A percentile compares a stretch with the other conserved stretches of the same genome.
Conservation (phyloP, 306 rosid genomes). For the Luffa aegyptiaca region DNA sequence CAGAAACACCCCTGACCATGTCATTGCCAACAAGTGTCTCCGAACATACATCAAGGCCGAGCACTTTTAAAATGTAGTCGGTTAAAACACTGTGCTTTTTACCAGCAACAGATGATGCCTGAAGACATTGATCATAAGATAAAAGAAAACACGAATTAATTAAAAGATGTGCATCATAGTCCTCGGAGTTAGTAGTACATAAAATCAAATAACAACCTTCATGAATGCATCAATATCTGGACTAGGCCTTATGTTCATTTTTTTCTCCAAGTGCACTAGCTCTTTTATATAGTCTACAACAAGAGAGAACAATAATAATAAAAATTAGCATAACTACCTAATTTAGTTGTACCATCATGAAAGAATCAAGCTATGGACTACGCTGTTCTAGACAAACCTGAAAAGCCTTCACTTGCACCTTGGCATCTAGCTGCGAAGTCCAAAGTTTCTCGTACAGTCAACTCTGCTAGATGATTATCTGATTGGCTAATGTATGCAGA, state of each 20-base stretch:
- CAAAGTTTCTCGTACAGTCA: slow-evolving; percentile 81
- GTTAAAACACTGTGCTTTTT: slow-evolving; percentile 66
- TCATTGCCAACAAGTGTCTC: slow-evolving; percentile 79
- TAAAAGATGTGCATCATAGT: not conserved
- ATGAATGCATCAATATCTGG: slow-evolving; percentile 80
- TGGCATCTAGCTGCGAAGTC: slow-evolving; percentile 95
- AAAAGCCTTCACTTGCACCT: slow-evolving; percentile 67
- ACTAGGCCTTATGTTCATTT: slow-evolving; percentile 55
- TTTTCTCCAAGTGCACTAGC: slow-evolving; percentile 39
- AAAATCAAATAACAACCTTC: slow-evolving; percentile 45
- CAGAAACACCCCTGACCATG: slow-evolving; percentile 80
- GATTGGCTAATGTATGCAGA: slow-evolving; percentile 89
- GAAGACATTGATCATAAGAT: slow-evolving; percentile 16
- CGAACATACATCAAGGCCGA: slow-evolving; percentile 80
- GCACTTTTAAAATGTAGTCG: slow-evolving; percentile 67
- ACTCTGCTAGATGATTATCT: slow-evolving; percentile 70
- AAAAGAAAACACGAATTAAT: not conserved
- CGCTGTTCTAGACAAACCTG: slow-evolving; percentile 30
- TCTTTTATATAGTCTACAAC: slow-evolving; percentile 38
- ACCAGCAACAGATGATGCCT: slow-evolving; percentile 87
- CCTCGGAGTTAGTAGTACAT: no score
- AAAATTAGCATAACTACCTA: not conserved
- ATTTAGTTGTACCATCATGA: not conserved
- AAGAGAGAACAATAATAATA: not conserved
- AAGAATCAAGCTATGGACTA: not conserved